Evolutionary conservation across 1,139 yeast species (phyloP).

Genomic region (Blastobotrys persicus): DNA sequence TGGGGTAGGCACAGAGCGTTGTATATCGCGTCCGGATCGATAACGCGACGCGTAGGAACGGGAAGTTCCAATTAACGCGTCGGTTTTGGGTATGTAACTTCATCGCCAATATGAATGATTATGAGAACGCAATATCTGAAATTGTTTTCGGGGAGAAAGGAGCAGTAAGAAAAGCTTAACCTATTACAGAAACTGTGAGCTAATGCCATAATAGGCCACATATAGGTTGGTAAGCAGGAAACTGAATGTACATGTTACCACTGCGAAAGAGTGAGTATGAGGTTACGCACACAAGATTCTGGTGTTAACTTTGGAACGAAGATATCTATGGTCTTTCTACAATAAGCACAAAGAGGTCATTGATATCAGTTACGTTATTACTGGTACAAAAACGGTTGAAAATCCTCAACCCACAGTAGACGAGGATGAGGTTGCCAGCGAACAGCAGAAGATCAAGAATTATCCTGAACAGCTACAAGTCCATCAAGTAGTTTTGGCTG

Average conservation of each 20-base stretch:
- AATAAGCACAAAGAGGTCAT: conserved; percentile 16
- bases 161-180: conserved; percentile 16
- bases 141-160: conserved; percentile 23
- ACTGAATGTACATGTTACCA: conserved; percentile 25
- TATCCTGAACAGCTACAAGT: not conserved
- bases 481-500: conserved; percentile 1
- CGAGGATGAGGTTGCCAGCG: not conserved
- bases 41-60: too few species aligned
- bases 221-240: conserved; percentile 32
- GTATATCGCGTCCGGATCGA: too few species aligned
- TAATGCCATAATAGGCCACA: conserved; percentile 24
- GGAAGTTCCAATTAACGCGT: not conserved
- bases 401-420: not conserved
- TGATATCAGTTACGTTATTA: conserved; percentile 11
- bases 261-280: conserved; percentile 29
- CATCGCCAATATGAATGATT: conserved; percentile 4
- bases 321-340: conserved; percentile 22
- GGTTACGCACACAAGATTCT: too few species aligned
- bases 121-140: conserved; percentile 16
- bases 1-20: too few species aligned
- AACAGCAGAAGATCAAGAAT: not conserved
- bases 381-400: conserved; percentile 6
- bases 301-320: conserved; percentile 1
- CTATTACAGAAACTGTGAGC: not conserved
- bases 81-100: too few species aligned